These are phyloP conservation scores for Phascolomyces articulosus DNA, from an alignment of 371 early-diverging fungal species.

Conservation along the genomic window DNA sequence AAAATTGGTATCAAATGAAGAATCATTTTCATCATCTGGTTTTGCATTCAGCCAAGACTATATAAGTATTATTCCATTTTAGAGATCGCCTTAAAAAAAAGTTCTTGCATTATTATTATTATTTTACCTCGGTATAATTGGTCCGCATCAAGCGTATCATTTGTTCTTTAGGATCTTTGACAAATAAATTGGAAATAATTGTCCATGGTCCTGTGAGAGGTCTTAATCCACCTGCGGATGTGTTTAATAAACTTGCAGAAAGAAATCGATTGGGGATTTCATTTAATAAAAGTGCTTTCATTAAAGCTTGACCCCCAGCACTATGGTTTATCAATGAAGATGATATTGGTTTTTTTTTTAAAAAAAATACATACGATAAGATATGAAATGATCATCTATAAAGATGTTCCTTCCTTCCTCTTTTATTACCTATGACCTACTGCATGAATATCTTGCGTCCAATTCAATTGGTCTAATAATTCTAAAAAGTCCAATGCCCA, in stretches of 20 bases:
- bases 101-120: neutral
- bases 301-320: conserved; percentile 62
- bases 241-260: conserved; percentile 21
- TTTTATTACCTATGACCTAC: too few species aligned
- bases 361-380: too few species aligned
- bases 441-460: conserved; percentile 64
- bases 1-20: conserved; percentile 21
- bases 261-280: conserved; percentile 13
- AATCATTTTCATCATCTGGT: conserved; percentile 19
- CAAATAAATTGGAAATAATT: conserved; percentile 22
- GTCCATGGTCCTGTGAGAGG: conserved; percentile 25
- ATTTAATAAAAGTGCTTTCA: conserved; percentile 16
- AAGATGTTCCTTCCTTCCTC: too few species aligned
- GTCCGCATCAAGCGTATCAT: conserved; percentile 18
- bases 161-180: conserved; percentile 17
- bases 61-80: too few species aligned
- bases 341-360: too few species aligned
- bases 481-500: conserved; percentile 66
- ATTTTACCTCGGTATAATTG: conserved; percentile 25
- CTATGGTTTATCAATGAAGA: too few species aligned
- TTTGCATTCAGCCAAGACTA: conserved; percentile 19
- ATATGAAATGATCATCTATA: too few species aligned
- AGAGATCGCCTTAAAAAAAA: too few species aligned
- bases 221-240: conserved; percentile 24
- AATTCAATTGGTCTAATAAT: conserved; percentile 66